These are phyloP conservation scores for Trifolium pratense DNA, from an alignment of 306 rosid genomes.

Conservation along the genomic window DNA sequence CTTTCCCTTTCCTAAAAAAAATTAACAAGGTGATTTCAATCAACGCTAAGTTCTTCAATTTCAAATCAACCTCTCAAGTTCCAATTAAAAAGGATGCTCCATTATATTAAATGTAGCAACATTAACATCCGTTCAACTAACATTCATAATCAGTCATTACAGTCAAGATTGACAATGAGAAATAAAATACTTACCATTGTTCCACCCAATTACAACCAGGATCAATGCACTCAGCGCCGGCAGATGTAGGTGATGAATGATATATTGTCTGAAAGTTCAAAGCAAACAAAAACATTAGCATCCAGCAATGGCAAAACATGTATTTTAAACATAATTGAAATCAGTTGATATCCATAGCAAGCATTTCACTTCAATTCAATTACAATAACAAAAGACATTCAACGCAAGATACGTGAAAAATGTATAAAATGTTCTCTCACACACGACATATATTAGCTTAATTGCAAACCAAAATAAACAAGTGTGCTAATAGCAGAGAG, in stretches of 20 bases:
- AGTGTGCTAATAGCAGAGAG: no score
- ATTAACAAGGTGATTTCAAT: slow-evolving; percentile 7
- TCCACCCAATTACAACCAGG: slow-evolving; percentile 93
- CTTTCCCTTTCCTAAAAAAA: not conserved
- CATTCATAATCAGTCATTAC: slow-evolving; percentile 18
- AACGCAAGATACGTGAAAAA: no score
- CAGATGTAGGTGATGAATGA: slow-evolving; percentile 87
- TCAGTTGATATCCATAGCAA: slow-evolving; percentile 12
- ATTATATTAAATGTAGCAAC: not conserved
- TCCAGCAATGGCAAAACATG: not conserved
- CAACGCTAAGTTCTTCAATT: not conserved
- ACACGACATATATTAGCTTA: no score
- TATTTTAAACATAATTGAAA: slow-evolving; percentile 3
- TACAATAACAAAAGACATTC: slow-evolving; percentile 28
- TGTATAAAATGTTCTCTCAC: no score
- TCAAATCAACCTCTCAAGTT: no score
- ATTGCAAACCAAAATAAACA: no score
- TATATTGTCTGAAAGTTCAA: slow-evolving; percentile 70
- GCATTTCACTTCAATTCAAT: slow-evolving; percentile 16
- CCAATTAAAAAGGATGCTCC: no score
- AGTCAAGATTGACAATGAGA: slow-evolving; percentile 6
- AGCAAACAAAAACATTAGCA: slow-evolving; percentile 27
- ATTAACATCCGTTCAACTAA: not conserved
- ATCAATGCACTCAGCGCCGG: slow-evolving; percentile 97
- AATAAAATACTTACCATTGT: slow-evolving; percentile 71